Conservation (phyloP, 352 stramenopile species). For the Globisporangium megalacanthum region DNA sequence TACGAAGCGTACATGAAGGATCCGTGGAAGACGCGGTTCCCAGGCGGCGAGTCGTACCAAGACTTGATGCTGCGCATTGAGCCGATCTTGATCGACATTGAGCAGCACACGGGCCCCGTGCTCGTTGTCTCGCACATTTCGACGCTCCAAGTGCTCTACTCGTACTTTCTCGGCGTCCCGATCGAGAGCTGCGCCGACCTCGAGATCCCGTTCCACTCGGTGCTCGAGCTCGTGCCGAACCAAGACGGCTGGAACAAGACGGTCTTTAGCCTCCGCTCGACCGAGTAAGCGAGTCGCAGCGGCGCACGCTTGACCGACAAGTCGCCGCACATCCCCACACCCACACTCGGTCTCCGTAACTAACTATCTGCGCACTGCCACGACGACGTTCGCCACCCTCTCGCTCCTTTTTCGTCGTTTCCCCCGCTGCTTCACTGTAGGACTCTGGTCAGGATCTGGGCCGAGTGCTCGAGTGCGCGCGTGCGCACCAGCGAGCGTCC, state of each 20-base stretch:
- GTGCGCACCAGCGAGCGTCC: constrained; percentile 37
- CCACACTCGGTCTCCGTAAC: background rate
- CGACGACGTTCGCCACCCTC: background rate
- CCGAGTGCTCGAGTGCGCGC: constrained; percentile 36
- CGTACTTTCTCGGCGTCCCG: constrained; percentile 78
- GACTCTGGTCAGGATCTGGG: constrained; percentile 44
- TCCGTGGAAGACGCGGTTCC: constrained; percentile 78
- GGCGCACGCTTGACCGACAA: background rate
- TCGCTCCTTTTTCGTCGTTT: background rate
- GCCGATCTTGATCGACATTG: constrained; percentile 91
- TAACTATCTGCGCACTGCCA: constrained; percentile 1
- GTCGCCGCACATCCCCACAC: too few species aligned
- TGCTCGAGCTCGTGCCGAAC: constrained; percentile 75
- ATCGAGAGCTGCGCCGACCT: constrained; percentile 72
- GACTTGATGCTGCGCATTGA: constrained; percentile 92
- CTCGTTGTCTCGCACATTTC: constrained; percentile 85
- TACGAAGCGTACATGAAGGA: constrained; percentile 63
- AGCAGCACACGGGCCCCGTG: constrained; percentile 82
- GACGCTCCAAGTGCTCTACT: constrained; percentile 83
- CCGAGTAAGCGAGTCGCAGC: background rate
- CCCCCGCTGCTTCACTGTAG: constrained; percentile 7
- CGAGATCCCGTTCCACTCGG: constrained; percentile 83
- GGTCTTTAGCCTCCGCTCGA: constrained; percentile 75
- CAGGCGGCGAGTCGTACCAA: constrained; percentile 91
- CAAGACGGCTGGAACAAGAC: constrained; percentile 80